Conservation (phyloP, 208 protist genomes). For the Vickermania spadyakhi region DNA sequence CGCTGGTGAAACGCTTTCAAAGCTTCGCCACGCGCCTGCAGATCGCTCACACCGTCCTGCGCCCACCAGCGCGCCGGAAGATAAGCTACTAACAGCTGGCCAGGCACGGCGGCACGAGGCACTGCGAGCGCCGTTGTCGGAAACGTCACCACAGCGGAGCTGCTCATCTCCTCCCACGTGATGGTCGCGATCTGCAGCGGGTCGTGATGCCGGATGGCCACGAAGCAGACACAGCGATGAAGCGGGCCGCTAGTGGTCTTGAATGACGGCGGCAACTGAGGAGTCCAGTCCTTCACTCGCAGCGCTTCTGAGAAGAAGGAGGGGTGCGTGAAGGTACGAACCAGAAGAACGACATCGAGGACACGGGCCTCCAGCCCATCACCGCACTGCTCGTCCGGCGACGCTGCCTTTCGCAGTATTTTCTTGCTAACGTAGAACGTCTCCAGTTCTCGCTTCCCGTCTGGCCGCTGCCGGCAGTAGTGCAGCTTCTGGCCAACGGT, state of each 20-base stretch:
- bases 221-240: slow-evolving; percentile 8
- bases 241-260: slow-evolving; percentile 1
- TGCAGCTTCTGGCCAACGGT: slow-evolving; percentile 65
- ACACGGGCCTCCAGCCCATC: slow-evolving; percentile 10
- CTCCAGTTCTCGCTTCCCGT: not conserved
- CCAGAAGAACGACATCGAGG: slow-evolving; percentile 47
- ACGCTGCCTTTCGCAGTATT: slow-evolving; percentile 9
- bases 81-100: not conserved
- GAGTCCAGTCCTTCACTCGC: slow-evolving; percentile 6
- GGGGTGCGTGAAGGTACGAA: slow-evolving; percentile 43
- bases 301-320: slow-evolving; percentile 15
- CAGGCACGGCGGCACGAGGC: not conserved
- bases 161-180: not conserved
- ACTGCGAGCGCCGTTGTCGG: too few relatives aligned
- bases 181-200: not conserved
- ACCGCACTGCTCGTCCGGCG: not conserved
- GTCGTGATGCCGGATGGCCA: not conserved
- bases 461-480: not conserved
- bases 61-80: too few relatives aligned
- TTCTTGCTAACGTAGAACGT: slow-evolving; percentile 56
- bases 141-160: not conserved
- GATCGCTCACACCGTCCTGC: too few relatives aligned
- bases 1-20: too few relatives aligned
- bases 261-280: slow-evolving; percentile 3
- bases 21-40: not conserved